Evolutionary conservation across 164 flowering plant species (phyloP).

Genomic region (Akebia trifoliata): DNA sequence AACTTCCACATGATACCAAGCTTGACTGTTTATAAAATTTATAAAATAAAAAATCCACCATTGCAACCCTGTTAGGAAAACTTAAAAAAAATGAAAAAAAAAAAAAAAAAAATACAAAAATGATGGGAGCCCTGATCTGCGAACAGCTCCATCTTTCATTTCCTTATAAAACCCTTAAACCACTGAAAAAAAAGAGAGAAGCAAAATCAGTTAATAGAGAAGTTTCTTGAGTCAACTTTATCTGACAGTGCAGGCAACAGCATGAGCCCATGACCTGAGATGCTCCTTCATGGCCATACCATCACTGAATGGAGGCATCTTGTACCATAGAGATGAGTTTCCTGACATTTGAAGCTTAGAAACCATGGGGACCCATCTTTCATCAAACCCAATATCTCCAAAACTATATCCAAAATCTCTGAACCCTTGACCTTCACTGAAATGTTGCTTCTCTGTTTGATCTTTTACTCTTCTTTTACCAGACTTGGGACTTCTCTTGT

Average conservation of each 20-base stretch:
- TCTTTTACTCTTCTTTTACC: conserved; percentile 8
- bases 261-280: conserved; percentile 46
- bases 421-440: background rate
- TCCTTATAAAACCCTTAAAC: background rate
- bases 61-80: background rate
- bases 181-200: background rate
- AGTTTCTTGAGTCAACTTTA: conserved; percentile 7
- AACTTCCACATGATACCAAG: no score
- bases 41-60: background rate
- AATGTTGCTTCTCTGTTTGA: conserved; percentile 16
- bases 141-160: background rate
- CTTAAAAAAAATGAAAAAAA: background rate
- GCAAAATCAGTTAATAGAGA: background rate
- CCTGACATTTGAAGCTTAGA: conserved; percentile 11
- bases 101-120: background rate
- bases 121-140: background rate
- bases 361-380: background rate
- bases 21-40: background rate
- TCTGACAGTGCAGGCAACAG: conserved; percentile 46
- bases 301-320: conserved; percentile 36
- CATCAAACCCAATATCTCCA: conserved; percentile 10
- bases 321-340: conserved; percentile 8
- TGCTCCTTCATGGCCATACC: conserved; percentile 45
- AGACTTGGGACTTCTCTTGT: conserved; percentile 7
- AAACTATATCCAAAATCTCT: conserved; percentile 16